A percentile compares a stretch with the other conserved stretches of the same genome.
These are phyloP conservation scores for Filosporella fistucella DNA, from an alignment of 495 filamentous ascomycete genomes.

Conservation along the genomic window DNA sequence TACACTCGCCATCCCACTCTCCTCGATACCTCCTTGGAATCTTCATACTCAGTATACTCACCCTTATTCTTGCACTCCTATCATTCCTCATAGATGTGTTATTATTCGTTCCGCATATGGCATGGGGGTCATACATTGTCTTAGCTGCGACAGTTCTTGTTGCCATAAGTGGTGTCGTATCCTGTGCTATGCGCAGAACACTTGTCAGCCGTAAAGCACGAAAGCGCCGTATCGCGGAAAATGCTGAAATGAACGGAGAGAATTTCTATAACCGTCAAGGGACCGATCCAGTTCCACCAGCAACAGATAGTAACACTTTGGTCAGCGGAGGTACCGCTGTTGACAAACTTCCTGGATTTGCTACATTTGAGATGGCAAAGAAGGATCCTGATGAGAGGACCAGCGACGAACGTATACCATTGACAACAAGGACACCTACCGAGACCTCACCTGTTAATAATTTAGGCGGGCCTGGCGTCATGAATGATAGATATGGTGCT, in stretches of 20 bases:
- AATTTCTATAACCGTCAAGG: conserved; percentile 80
- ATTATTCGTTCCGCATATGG: conserved; percentile 88
- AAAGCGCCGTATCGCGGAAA: conserved; percentile 86
- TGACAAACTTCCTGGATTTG: conserved; percentile 68
- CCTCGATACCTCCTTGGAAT: conserved; percentile 79
- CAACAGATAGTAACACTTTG: conserved; percentile 47
- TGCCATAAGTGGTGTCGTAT: conserved; percentile 76
- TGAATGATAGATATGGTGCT: conserved; percentile 18
- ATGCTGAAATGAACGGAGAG: conserved; percentile 91
- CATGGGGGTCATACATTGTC: conserved; percentile 94
- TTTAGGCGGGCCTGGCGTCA: conserved; percentile 25
- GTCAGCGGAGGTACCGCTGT: conserved; percentile 34
- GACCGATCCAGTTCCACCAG: conserved; percentile 37
- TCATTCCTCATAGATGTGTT: conserved; percentile 95
- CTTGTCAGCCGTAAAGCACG: conserved; percentile 88
- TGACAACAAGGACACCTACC: conserved; percentile 63
- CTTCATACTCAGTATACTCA: conserved; percentile 80
- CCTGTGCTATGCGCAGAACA: conserved; percentile 95
- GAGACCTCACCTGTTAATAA: conserved; percentile 38
- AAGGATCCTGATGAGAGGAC: conserved; percentile 40
- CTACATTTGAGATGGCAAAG: conserved; percentile 67
- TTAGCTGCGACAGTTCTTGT: conserved; percentile 87
- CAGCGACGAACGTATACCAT: conserved; percentile 77
- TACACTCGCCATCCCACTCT: conserved; percentile 90
- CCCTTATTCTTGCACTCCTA: conserved; percentile 77